Evolutionary conservation across 2,329 filamentous ascomycete genomes (phyloP), one percentile per base, ranked within the genome.

Genomic region (Paecilomyces niveus): DNA sequence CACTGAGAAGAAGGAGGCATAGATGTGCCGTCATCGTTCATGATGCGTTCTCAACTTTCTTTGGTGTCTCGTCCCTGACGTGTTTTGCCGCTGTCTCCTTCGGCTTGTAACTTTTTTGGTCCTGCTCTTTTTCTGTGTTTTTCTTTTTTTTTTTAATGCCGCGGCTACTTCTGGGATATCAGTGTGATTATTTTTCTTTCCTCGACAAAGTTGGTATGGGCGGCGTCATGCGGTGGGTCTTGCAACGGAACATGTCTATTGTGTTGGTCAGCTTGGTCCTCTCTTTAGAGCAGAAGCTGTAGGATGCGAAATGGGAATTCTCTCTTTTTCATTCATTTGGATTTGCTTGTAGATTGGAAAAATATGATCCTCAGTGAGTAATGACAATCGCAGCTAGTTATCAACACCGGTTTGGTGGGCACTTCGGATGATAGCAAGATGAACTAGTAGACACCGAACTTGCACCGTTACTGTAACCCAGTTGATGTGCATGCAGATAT

Each of bases 181-280:
- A 58, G 63, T 60, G 61, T 49, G 58, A 58, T 56, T 59, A 57
- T 59, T 57, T 62, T 63, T 59, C 53, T 55, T 67, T 65, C 61
- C 61, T 59, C 58, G 60, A 55, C 58, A 61, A 62, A 64, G 63
- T 72, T 58, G 67, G 67, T 64, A 65, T 61, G 68, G 67, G 65
- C 69, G 71, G 70, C 71, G 71, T 74, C 67, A 57, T 69, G 67
- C 61, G 72, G 68, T 70, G 70, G 71, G 70, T 67, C 67, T 68
- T 67, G 59, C 59, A 45, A 45, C 39, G 66, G 69, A 68, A 67
- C 68, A 66, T 66, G 65, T 62, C 62, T 39, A 56, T 59, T 56
- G 51, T n/a, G 57, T 56, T 54, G 31, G 53, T 57, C 54, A 39
- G 35, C 33, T 55, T 35, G 22, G 54, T 18, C 39, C 33, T 39